Conservation (phyloP, 495 filamentous ascomycete genomes). For the Tuber magnatum region DNA sequence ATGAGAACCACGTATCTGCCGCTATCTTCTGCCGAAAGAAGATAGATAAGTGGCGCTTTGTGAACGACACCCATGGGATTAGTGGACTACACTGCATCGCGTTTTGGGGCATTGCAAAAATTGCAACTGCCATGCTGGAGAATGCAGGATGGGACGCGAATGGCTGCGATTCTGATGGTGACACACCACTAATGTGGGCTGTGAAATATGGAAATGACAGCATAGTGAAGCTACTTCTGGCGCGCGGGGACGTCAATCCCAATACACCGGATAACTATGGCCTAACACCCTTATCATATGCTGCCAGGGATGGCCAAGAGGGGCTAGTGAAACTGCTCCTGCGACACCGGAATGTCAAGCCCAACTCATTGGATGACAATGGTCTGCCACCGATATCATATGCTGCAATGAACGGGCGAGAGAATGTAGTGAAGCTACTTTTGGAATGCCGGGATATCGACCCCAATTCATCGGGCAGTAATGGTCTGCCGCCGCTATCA, state of each 20-base stretch:
- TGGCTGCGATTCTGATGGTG: no score
- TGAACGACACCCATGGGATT: neutral
- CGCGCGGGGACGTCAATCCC: neutral
- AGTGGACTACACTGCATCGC: neutral
- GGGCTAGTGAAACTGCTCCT: neutral
- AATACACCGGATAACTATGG: neutral
- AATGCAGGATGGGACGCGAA: no score
- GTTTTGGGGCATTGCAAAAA: no score
- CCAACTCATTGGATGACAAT: neutral
- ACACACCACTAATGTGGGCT: no score
- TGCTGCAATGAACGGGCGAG: neutral
- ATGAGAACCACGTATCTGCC: no score
- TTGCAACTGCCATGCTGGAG: no score
- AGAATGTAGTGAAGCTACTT: neutral
- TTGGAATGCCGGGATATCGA: neutral
- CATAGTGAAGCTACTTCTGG: neutral
- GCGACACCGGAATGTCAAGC: neutral
- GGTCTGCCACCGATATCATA: neutral
- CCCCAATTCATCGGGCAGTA: neutral
- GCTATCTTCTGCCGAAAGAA: no score
- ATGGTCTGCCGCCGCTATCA: neutral
- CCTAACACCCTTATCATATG: neutral
- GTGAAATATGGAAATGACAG: no score
- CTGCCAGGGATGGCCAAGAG: neutral
- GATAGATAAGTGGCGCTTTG: no score